These are phyloP conservation scores for Cordyceps militaris DNA, from an alignment of 2,329 filamentous ascomycete genomes.

Conservation along the genomic window DNA sequence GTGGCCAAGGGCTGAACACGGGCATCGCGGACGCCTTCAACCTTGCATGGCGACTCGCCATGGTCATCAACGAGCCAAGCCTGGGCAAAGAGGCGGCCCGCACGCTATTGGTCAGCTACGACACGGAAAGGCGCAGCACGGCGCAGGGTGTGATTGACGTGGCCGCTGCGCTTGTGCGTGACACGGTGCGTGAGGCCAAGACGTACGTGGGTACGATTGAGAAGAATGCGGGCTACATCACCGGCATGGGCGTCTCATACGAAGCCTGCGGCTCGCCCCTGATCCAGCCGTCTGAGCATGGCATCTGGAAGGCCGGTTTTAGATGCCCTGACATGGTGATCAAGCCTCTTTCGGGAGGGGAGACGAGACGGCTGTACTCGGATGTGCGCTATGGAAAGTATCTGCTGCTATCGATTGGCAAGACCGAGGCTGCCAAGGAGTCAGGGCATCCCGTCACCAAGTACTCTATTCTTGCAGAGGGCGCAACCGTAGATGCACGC, in stretches of 20 bases:
- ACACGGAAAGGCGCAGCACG: constrained; percentile 35
- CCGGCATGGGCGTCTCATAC: constrained; percentile 39
- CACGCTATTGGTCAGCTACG: constrained; percentile 35
- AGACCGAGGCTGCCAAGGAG: background rate
- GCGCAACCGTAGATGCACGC: background rate
- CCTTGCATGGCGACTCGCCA: constrained; percentile 44
- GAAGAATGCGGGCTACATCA: constrained; percentile 41
- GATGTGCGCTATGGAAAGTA: constrained; percentile 27
- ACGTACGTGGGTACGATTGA: constrained; percentile 41
- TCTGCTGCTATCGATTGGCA: constrained; percentile 21
- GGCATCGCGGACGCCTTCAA: constrained; percentile 50
- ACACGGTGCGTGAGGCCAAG: constrained; percentile 36
- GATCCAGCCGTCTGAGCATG: constrained; percentile 25
- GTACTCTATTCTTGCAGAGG: background rate
- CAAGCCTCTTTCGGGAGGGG: constrained; percentile 6
- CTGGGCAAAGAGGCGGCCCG: constrained; percentile 18
- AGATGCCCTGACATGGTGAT: constrained; percentile 32
- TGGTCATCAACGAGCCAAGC: constrained; percentile 20
- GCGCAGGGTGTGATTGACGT: constrained; percentile 40
- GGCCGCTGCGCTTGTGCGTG: constrained; percentile 38
- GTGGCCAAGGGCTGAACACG: constrained; percentile 52
- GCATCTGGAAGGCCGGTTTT: constrained; percentile 32
- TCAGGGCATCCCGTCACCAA: background rate
- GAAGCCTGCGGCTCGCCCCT: constrained; percentile 27
- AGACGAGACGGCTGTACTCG: constrained; percentile 25